Conservation (phyloP, 2,329 filamentous ascomycete species). For the Talaromyces sp. region DNA sequence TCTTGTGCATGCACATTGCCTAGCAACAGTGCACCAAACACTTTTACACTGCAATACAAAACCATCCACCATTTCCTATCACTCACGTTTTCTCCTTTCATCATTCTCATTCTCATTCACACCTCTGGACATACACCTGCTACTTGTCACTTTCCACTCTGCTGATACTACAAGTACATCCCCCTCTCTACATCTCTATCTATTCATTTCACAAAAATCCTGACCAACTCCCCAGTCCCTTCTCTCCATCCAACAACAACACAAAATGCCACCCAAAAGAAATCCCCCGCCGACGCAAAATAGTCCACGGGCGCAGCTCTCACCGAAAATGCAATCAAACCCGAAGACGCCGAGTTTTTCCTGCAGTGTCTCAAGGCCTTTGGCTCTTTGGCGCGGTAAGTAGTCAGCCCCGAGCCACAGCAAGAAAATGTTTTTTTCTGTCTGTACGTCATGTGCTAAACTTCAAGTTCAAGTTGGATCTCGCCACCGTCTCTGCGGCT, state of each 20-base stretch:
- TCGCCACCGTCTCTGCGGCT: not conserved
- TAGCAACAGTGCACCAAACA: not conserved
- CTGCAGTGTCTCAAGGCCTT: slow-evolving; percentile 3
- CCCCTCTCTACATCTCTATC: not conserved
- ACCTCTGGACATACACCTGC: too few species aligned
- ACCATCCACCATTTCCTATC: too few species aligned
- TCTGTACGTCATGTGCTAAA: not conserved
- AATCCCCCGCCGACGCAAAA: not conserved
- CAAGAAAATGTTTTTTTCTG: not conserved
- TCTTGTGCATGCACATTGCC: not conserved
- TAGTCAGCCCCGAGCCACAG: not conserved
- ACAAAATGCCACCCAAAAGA: slow-evolving; percentile 9
- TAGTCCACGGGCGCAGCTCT: not conserved
- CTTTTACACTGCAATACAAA: too few species aligned
- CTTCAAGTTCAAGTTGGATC: not conserved
- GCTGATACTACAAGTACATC: not conserved
- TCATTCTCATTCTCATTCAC: not conserved
- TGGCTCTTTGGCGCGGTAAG: not conserved
- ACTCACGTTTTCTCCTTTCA: not conserved
- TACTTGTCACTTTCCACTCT: not conserved
- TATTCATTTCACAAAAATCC: too few species aligned
- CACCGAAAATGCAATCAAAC: not conserved
- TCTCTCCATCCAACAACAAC: not conserved
- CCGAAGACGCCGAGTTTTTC: slow-evolving; percentile 1
- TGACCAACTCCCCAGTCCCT: too few species aligned